phyloP scores from a whole-genome alignment of 1,139 yeast genomes.

The Zygoascus sp. region DNA sequence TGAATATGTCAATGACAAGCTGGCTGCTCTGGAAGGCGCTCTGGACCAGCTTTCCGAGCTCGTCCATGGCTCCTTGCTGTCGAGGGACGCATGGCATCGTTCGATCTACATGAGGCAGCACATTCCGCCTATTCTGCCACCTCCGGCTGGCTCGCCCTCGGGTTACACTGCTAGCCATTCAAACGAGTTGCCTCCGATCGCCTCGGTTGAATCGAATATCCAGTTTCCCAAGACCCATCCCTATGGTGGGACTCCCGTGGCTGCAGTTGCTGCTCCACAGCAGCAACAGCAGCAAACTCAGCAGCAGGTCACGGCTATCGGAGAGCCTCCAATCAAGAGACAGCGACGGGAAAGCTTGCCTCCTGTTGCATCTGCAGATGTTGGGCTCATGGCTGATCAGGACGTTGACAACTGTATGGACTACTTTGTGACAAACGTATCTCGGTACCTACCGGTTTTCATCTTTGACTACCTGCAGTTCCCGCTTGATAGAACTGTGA shows the following conservation, averaged over 20 bases:
- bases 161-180: not conserved
- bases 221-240: not conserved
- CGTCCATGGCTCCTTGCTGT: constrained; percentile 3
- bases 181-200: constrained; percentile 6
- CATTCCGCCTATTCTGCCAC: not conserved
- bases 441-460: constrained; percentile 25
- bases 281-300: too few species aligned
- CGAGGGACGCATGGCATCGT: not conserved
- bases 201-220: not conserved
- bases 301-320: too few species aligned
- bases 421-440: constrained; percentile 19
- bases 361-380: not conserved
- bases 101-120: constrained; percentile 1
- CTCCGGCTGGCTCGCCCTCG: not conserved
- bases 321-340: not conserved
- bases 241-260: too few species aligned
- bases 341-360: not conserved
- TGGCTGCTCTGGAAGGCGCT: constrained; percentile 12
- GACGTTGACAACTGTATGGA: constrained; percentile 22
- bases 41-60: constrained; percentile 8
- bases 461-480: constrained; percentile 23
- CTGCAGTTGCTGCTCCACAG: too few species aligned
- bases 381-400: constrained; percentile 12
- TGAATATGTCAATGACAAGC: constrained; percentile 20
- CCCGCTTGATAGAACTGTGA: constrained; percentile 18